These are phyloP conservation scores for Sonneratia alba DNA, from an alignment of 345 rosid species.

Conservation along the genomic window DNA sequence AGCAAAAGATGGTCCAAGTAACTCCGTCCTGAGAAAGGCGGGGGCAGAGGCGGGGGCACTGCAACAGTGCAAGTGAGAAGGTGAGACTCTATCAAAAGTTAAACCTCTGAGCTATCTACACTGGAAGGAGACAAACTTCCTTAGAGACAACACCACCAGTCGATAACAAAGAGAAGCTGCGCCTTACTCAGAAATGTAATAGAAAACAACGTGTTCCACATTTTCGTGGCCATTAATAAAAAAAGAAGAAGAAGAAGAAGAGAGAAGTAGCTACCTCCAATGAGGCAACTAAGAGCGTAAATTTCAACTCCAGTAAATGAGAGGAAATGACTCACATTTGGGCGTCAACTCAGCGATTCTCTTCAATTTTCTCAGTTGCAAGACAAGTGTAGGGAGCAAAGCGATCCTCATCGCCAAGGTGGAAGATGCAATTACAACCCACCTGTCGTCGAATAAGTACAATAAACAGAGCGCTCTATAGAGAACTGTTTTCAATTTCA, in stretches of 20 bases:
- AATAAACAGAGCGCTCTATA: background rate
- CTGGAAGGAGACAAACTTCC: no score
- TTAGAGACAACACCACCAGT: no score
- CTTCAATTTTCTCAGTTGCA: conserved; percentile 56
- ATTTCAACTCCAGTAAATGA: background rate
- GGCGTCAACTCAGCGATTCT: conserved; percentile 48
- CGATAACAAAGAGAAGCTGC: no score
- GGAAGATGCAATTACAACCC: conserved; percentile 68
- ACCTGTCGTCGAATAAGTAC: conserved; percentile 35
- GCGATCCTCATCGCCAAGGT: conserved; percentile 58
- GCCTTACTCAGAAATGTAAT: no score
- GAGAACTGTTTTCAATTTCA: background rate
- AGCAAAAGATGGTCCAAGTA: conserved; percentile 41
- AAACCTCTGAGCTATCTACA: background rate
- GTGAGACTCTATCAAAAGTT: background rate
- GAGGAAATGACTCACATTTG: conserved; percentile 37
- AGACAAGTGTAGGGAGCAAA: conserved; percentile 50
- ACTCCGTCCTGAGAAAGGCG: conserved; percentile 72
- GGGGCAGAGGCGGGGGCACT: conserved; percentile 88
- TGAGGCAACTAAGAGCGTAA: background rate
- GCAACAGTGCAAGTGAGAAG: conserved; percentile 19
- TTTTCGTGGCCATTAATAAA: no score
- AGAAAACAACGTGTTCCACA: no score
- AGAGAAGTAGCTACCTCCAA: background rate
- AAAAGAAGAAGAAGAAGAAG: no score